These are phyloP conservation scores for Quercus bicolor DNA, from an alignment of 306 rosid species.

Conservation along the genomic window DNA sequence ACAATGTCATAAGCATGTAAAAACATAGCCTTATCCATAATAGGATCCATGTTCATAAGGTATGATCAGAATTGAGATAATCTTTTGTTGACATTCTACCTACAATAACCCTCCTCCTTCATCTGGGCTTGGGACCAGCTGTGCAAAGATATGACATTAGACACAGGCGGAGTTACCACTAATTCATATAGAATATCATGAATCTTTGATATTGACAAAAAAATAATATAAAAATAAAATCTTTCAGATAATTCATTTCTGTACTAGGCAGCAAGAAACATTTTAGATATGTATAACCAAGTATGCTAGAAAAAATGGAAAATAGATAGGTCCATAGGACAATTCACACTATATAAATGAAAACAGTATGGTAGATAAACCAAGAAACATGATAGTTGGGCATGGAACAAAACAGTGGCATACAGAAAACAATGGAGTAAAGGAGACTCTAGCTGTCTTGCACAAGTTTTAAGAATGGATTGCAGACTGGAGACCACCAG, in stretches of 20 bases:
- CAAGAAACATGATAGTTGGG: not conserved
- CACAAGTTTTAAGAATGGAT: not conserved
- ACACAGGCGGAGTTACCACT: not conserved
- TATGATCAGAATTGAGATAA: not conserved
- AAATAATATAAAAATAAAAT: not conserved
- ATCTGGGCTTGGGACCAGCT: not conserved
- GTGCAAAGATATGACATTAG: not conserved
- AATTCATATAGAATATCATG: not conserved
- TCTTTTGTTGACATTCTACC: not conserved
- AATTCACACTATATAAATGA: not conserved
- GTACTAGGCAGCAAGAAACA: not conserved
- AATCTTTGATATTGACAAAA: not conserved
- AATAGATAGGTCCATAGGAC: not conserved
- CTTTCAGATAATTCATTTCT: not conserved
- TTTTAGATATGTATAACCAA: not conserved
- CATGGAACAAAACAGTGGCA: no score
- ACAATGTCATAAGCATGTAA: not conserved
- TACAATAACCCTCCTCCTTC: not conserved
- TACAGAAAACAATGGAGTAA: no score
- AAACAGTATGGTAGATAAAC: not conserved
- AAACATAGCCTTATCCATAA: not conserved
- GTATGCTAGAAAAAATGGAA: not conserved
- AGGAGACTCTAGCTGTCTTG: not conserved
- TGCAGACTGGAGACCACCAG: not conserved
- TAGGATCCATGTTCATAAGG: not conserved